Conservation (phyloP, 169 alveolate species). For the Cryptosporidium canis region DNA sequence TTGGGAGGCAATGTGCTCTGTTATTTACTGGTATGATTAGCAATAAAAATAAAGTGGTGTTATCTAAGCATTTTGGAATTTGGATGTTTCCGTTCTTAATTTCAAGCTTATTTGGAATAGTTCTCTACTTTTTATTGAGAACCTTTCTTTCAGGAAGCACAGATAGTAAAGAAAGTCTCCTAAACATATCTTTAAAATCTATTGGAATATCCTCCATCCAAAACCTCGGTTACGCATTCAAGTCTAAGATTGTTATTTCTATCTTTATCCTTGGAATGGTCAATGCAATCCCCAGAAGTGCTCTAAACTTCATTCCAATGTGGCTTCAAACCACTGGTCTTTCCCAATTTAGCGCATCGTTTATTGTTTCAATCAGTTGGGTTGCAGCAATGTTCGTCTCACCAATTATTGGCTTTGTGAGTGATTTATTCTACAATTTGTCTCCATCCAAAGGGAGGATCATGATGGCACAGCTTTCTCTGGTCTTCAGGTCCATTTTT, state of each 20-base stretch:
- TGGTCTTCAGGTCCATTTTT: constrained; percentile 36
- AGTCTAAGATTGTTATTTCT: constrained; percentile 17
- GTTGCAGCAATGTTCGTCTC: constrained; percentile 47
- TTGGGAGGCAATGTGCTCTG: constrained; percentile 42
- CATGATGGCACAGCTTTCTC: constrained; percentile 56
- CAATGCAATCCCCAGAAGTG: constrained; percentile 64
- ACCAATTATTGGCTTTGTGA: constrained; percentile 50
- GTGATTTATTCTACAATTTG: constrained; percentile 32
- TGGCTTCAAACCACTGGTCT: constrained; percentile 64
- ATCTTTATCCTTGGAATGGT: constrained; percentile 51
- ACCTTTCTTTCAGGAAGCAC: background rate
- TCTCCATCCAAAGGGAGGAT: constrained; percentile 64
- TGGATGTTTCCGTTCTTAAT: constrained; percentile 55
- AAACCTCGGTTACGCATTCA: constrained; percentile 16
- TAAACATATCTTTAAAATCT: background rate
- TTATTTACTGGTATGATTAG: background rate
- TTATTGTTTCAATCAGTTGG: constrained; percentile 67
- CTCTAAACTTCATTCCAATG: constrained; percentile 54
- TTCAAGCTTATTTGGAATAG: constrained; percentile 22
- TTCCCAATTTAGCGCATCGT: constrained; percentile 36
- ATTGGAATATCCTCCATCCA: constrained; percentile 1
- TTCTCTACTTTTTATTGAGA: background rate
- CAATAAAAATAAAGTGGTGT: background rate
- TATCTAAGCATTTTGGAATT: background rate
- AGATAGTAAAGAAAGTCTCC: background rate